A percentile compares a stretch with the other conserved stretches of the same genome.
Evolutionary conservation across 768 basidiomycete species (phyloP).

Genomic region (Gelatoporia subvermispora): DNA sequence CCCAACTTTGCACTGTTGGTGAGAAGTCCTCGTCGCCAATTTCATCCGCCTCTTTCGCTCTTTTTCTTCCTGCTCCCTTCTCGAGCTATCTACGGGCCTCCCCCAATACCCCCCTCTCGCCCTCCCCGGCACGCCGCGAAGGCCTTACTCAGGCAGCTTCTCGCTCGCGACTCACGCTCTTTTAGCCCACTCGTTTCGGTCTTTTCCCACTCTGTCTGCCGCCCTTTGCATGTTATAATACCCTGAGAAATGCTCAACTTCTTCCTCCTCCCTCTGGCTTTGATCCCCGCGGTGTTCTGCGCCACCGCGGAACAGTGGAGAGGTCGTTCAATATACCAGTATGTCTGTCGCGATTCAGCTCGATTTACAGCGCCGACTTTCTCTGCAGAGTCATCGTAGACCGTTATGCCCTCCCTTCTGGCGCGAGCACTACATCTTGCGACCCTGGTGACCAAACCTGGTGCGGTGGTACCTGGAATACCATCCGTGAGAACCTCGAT

Average conservation of each 20-base stretch:
- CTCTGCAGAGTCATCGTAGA: slow-evolving; percentile 59
- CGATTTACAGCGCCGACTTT: not conserved
- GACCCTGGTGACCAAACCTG: slow-evolving; percentile 58
- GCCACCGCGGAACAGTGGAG: slow-evolving; percentile 75
- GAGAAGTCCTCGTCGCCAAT: too few relatives aligned
- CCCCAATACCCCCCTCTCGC: not conserved
- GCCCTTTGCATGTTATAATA: slow-evolving; percentile 5
- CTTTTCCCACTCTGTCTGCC: not conserved
- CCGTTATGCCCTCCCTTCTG: slow-evolving; percentile 64
- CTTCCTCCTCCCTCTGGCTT: slow-evolving; percentile 22
- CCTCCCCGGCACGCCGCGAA: not conserved
- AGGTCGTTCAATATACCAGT: slow-evolving; percentile 79
- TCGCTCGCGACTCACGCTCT: not conserved
- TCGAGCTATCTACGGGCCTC: not conserved
- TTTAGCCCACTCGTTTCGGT: not conserved
- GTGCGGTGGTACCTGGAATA: slow-evolving; percentile 87
- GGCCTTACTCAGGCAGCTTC: not conserved
- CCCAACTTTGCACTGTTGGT: too few relatives aligned
- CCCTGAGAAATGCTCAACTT: slow-evolving; percentile 14
- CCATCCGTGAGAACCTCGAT: slow-evolving; percentile 71
- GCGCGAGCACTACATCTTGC: slow-evolving; percentile 49
- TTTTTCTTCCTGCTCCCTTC: not conserved
- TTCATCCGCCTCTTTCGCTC: not conserved
- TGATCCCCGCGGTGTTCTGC: slow-evolving; percentile 35
- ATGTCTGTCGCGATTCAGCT: slow-evolving; percentile 13